These are phyloP conservation scores for Berberis thunbergii DNA, from an alignment of 164 flowering plant species.

Conservation along the genomic window DNA sequence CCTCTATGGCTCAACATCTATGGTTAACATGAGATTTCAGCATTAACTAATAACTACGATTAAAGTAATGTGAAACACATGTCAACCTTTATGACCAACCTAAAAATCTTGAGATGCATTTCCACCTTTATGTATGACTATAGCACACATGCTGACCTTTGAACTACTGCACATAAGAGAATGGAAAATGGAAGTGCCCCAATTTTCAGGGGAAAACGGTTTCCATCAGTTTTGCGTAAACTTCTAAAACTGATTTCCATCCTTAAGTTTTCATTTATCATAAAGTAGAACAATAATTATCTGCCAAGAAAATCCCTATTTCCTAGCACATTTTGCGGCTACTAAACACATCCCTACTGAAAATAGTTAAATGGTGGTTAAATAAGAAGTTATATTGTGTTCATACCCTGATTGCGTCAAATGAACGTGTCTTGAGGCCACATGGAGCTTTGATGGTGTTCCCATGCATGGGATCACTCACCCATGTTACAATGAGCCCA, in stretches of 20 bases:
- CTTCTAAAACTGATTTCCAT: background rate
- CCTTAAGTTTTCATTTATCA: background rate
- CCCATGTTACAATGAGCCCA: slow-evolving; percentile 98
- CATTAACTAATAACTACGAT: too few species aligned
- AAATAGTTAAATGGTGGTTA: background rate
- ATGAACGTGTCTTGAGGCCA: slow-evolving; percentile 90
- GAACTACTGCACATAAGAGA: too few species aligned
- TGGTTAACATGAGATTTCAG: too few species aligned
- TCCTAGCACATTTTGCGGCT: background rate
- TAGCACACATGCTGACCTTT: too few species aligned
- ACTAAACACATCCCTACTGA: background rate
- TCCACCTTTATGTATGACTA: too few species aligned
- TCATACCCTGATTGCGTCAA: slow-evolving; percentile 76
- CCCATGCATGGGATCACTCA: slow-evolving; percentile 96
- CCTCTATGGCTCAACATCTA: too few species aligned
- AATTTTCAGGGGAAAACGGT: background rate
- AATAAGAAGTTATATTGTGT: background rate
- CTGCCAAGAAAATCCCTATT: background rate
- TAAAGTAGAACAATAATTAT: background rate
- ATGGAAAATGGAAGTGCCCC: too few species aligned
- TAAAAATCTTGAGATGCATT: too few species aligned
- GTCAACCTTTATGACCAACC: too few species aligned
- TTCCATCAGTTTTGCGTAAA: background rate
- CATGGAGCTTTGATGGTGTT: slow-evolving; percentile 96
- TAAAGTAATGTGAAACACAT: too few species aligned